phyloP scores from a whole-genome alignment of 345 rosid genomes.

The Arabidopsis thaliana region DNA sequence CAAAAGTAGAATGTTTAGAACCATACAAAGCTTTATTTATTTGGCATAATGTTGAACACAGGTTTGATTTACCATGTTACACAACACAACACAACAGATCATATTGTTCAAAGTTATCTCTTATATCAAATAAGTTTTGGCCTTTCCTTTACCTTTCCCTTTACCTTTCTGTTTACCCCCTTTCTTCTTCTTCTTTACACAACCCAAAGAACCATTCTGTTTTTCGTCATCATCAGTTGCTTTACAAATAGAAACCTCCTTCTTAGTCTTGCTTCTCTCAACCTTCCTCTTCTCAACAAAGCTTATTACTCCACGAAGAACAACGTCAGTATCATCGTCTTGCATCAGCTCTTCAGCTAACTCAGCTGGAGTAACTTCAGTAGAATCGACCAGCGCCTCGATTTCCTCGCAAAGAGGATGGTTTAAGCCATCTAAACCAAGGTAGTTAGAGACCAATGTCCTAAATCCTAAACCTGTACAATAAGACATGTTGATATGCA shows the following conservation, averaged over 20 bases:
- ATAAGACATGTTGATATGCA: slow-evolving; percentile 55
- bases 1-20: not conserved
- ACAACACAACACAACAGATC: not conserved
- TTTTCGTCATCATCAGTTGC: not conserved
- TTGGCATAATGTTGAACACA: not conserved
- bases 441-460: slow-evolving; percentile 52
- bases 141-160: not conserved
- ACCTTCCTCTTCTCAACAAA: slow-evolving; percentile 51
- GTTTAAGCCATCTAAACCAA: slow-evolving; percentile 38
- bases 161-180: not conserved
- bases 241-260: not conserved
- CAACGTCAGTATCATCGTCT: slow-evolving; percentile 50
- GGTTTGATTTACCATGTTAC: not conserved
- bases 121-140: not conserved
- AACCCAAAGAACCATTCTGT: not conserved
- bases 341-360: slow-evolving; percentile 61
- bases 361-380: slow-evolving; percentile 55
- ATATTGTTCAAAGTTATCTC: slow-evolving; percentile 2
- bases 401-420: slow-evolving; percentile 45
- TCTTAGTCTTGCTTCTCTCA: slow-evolving; percentile 32
- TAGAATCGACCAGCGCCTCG: slow-evolving; percentile 44
- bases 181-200: slow-evolving; percentile 3
- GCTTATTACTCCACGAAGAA: slow-evolving; percentile 41
- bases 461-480: slow-evolving; percentile 53
- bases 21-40: not conserved